These are phyloP conservation scores for Sporobolus alterniflorus DNA, from an alignment of 202 grass and related monocot species.

Conservation along the genomic window DNA sequence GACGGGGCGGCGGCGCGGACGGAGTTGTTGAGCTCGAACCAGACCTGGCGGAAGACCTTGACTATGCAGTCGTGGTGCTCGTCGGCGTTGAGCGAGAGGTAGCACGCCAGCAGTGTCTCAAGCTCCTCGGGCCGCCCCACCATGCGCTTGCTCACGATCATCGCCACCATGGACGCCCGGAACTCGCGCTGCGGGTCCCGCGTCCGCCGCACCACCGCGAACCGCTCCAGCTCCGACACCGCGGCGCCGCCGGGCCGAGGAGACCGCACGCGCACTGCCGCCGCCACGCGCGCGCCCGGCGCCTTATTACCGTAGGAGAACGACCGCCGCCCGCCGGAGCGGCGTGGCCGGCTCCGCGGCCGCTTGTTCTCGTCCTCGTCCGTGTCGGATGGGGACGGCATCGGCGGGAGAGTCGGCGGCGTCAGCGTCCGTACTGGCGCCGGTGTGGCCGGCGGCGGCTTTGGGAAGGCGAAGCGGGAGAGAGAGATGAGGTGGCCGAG, in stretches of 20 bases:
- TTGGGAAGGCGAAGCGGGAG: conserved; percentile 35
- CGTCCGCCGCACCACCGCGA: conserved; percentile 86
- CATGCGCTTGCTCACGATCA: conserved; percentile 82
- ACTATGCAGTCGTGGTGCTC: conserved; percentile 97
- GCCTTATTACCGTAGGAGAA: conserved; percentile 42
- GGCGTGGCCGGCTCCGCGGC: conserved; percentile 11
- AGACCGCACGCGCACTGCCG: conserved; percentile 35
- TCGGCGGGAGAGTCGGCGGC: conserved; percentile 24
- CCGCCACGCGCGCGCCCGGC: background rate
- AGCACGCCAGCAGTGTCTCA: conserved; percentile 90
- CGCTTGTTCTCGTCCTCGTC: conserved; percentile 39
- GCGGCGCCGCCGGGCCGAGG: background rate
- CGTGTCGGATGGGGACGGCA: conserved; percentile 43
- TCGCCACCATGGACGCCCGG: conserved; percentile 90
- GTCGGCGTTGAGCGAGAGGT: conserved; percentile 90
- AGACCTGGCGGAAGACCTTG: conserved; percentile 93
- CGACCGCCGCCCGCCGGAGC: conserved; percentile 32
- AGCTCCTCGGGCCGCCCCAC: conserved; percentile 77
- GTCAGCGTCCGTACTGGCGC: conserved; percentile 24
- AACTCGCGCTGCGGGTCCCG: conserved; percentile 82
- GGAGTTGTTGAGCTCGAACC: conserved; percentile 78
- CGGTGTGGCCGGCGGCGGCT: background rate
- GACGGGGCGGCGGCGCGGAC: conserved; percentile 10
- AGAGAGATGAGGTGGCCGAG: conserved; percentile 57
- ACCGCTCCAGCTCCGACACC: conserved; percentile 60